Evolutionary conservation across 169 alveolate genomes (phyloP), one percentile per base, ranked within the genome.

Genomic region (Theileria annulata): DNA sequence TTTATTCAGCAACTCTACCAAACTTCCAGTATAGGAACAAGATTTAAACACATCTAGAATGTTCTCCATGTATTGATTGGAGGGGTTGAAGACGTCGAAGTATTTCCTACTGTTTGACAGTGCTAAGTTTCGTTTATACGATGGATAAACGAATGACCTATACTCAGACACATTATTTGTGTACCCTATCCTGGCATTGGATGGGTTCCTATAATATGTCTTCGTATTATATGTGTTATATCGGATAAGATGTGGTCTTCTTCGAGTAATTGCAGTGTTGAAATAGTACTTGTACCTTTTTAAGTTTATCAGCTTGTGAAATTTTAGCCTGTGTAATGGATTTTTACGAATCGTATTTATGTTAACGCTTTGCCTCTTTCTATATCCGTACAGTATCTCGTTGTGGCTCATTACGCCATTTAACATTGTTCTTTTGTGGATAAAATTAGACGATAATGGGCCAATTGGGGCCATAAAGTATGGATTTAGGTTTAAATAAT

Each of bases 1-100:
- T 47, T 84, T 68, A 56, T 88, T 88, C n/a, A 88, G 73, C 33
- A 77, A 63, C 19, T 88, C 82, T 21, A 84, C 58, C 86, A 87
- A 79, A 58, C 91, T 83, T 42, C 82, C 75, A 64, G 85, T 68
- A 48, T 88, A 84, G 23, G 77, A 27, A 33, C 80, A 88, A 3
- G 71, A 62, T 37, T 59, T 64, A 28, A 62, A 62, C 37, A 62
- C 48, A 37, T 62, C 71, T n/a, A 62, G 71, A 3, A 62, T 31
- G 71, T 62, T 21, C 21, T 62, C 71, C 23, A 17, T 21, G 71
- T 62, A 62, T 25, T 62, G 42, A 37, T 21, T 30, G 6, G 71
- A 62, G 71, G 28, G 13, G 48, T 62, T 62, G 71, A 62, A 62
- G 8, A 62, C 0, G 6, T 62, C 71, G 19, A 8, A 15, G 31